Evolutionary conservation across 768 basidiomycete genomes (phyloP), one percentile per base, ranked within the genome.

Genomic region (Kwoniella bestiolae): DNA sequence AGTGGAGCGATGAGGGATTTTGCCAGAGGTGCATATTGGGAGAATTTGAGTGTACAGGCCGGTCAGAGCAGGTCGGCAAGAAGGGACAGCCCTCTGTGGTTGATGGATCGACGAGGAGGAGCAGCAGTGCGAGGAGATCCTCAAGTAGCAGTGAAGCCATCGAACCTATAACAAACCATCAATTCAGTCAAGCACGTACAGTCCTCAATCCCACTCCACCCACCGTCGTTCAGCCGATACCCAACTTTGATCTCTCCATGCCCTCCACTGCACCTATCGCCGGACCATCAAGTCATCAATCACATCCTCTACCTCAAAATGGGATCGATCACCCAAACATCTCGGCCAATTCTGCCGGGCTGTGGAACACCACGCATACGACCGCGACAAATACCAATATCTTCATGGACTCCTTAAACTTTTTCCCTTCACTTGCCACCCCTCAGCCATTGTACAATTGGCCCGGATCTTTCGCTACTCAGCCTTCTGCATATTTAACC

Each of bases 11-110:
- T 3, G 59, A 67, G 28, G 69, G 69, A n/a, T 56, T 46, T 23
- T 71, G 69, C 44, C 66, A 67, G 38, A 35, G 69, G 23, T 71
- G 69, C 38, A 32, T 68, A 18, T 38, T 47, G 2, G 69, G 69
- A 14, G 46, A 57, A 31, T 71, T 69, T 44, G 66, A 68, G 11
- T 71, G 69, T 56, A 29, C 46, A 31, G 69, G 69, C 5, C 50
- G 66, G 9, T 59, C 63, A 32, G 56, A 50, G 8, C 62, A 28
- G 32, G 26, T 29, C 44, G 23, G 26, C 23, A 31, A 41, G 38
- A 41, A 38, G 26, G 34, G 41, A 9, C 34, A 14, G 18, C 1
- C 49, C 5, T 47, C 3, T 31, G 47, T 44, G 25, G 18, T 18
- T 34, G 23, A n/a, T 1, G 28, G 12, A 49, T 32, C 28, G 8